Evolutionary conservation across 805 yeast genomes (phyloP), one percentile per base, ranked within the genome.

Genomic region (Saturnispora gosingensis): DNA sequence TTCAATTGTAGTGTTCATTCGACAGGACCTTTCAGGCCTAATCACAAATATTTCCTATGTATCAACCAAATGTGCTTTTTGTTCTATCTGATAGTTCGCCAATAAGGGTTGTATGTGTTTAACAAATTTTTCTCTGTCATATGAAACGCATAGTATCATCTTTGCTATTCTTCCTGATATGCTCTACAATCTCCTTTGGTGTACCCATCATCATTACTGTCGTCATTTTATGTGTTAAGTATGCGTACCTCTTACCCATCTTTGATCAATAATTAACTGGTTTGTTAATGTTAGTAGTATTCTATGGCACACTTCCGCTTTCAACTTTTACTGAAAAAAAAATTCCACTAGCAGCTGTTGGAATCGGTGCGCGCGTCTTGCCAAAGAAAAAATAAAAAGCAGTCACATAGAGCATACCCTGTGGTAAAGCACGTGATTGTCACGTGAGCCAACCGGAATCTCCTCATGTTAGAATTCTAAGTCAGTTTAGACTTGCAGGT

Each of bases 181-280:
- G 15, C 13, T 15, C 18, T 18, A 45, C n/a, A 9, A 13, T 13
- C 3, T 24, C 16, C n/a, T 32, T 30, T 3, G 13, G 11, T 27
- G 20, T 20, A 46, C 11, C 32, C 40, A 18, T 22, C n/a, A 20
- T 18, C 30, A 18, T 30, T 34, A 22, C 28, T 15, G 16, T 44
- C 30, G 10, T 34, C 16, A 20, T 45, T 43, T 27, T 16, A 7
- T 10, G 18, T 28, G 34, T 27, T 22, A 20, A 16, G 45, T 28
- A 45, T 51, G 64, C 75, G 64, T 71, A 72, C 76, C 75, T 72
- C 71, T 73, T 73, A 73, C 77, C 77, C 77, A 73, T 73, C 65
- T 70, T 72, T 64, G 59, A 59, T 60, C 59, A 64, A 53, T 52
- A 50, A 54, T 51, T 38, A 35, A 45, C 48, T 44, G 39, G 27